phyloP scores from a whole-genome alignment of 495 filamentous ascomycete species.

The Pseudomonodictys pantanalensis region DNA sequence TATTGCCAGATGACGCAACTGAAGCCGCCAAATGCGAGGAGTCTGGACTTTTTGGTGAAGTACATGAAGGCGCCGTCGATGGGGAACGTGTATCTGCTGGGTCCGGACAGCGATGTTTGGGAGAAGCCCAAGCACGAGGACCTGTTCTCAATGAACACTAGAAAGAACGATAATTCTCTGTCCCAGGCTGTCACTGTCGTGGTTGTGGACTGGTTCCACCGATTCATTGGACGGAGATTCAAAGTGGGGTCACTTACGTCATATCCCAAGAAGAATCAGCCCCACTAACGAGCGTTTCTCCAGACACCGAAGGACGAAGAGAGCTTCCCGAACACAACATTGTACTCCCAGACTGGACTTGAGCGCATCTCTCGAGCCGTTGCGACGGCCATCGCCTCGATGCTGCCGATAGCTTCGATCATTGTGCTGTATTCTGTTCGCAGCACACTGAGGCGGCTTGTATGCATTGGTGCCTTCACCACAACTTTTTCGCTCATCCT shows the following conservation, averaged over 20 bases:
- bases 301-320: not conserved
- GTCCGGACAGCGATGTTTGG: slow-evolving; percentile 4
- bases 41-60: not conserved
- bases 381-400: not conserved
- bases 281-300: too few species aligned
- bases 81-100: slow-evolving; percentile 7
- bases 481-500: slow-evolving; percentile 1
- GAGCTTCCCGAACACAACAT: not conserved
- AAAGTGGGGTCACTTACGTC: not conserved
- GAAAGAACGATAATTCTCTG: not conserved
- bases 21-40: not conserved
- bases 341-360: not conserved
- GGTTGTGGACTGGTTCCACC: slow-evolving; percentile 1
- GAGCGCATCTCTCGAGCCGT: not conserved
- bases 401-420: slow-evolving; percentile 3
- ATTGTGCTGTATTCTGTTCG: slow-evolving; percentile 6
- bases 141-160: not conserved
- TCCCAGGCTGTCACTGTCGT: not conserved
- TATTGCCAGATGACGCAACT: not conserved
- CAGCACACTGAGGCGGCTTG: slow-evolving; percentile 5
- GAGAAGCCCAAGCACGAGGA: not conserved
- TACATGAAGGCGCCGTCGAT: slow-evolving; percentile 6
- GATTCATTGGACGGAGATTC: slow-evolving; percentile 1
- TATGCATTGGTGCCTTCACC: slow-evolving; percentile 2
- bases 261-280: too few species aligned